These are phyloP conservation scores for Yarrowia hollandica DNA, from an alignment of 805 yeast genomes.

Conservation along the genomic window DNA sequence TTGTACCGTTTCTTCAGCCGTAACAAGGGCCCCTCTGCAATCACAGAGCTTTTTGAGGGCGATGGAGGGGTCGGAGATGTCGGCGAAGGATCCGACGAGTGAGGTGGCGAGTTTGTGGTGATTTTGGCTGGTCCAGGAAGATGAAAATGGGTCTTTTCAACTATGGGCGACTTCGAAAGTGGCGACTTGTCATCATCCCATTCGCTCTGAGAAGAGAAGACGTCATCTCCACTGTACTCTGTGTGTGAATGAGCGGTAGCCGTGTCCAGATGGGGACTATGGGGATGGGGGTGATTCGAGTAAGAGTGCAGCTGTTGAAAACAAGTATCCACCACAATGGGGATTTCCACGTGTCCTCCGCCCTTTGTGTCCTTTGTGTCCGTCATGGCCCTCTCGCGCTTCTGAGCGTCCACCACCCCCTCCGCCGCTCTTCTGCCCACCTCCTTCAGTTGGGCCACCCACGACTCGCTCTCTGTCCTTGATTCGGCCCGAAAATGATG, in stretches of 20 bases:
- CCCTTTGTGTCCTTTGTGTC: too few relatives aligned
- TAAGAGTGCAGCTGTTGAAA: neutral
- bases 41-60: neutral
- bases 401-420: conserved; percentile 32
- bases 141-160: neutral
- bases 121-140: conserved; percentile 18
- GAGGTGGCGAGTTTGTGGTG: conserved; percentile 23
- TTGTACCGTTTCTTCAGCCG: conserved; percentile 47
- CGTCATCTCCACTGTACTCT: conserved; percentile 30
- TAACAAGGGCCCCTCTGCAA: conserved; percentile 48
- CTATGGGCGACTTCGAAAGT: neutral
- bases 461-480: conserved; percentile 37
- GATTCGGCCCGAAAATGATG: conserved; percentile 39
- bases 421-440: conserved; percentile 36
- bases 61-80: neutral
- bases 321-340: neutral
- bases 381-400: too few relatives aligned
- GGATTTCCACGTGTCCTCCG: conserved; percentile 26
- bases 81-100: neutral
- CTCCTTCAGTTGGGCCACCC: conserved; percentile 36
- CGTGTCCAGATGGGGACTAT: neutral
- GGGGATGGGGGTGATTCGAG: conserved; percentile 31
- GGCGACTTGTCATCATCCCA: conserved; percentile 28
- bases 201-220: conserved; percentile 24
- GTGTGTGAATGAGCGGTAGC: conserved; percentile 7